Percentiles rank a stretch among this genome's conserved stretches.
Conservation (phyloP, 2,329 filamentous ascomycete genomes). For the Westerdykella sp. region DNA sequence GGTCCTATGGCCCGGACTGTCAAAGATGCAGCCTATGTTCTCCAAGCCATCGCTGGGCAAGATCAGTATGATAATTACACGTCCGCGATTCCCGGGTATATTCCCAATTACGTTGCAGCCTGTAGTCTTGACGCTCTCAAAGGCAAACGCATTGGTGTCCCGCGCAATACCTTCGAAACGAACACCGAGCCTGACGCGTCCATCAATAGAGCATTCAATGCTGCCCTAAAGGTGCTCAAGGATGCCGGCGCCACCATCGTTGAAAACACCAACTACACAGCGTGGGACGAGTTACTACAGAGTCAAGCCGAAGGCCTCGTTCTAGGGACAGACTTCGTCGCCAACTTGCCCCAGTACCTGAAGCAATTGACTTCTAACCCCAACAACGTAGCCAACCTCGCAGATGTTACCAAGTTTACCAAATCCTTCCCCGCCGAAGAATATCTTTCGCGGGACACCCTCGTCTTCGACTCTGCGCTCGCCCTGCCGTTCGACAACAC, state of each 20-base stretch:
- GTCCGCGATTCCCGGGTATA: constrained; percentile 50
- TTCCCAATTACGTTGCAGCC: constrained; percentile 57
- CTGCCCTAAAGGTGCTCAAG: constrained; percentile 48
- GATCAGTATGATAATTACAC: constrained; percentile 54
- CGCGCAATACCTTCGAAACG: constrained; percentile 51
- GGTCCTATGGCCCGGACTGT: constrained; percentile 55
- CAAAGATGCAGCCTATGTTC: constrained; percentile 52
- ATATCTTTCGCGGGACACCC: constrained; percentile 57
- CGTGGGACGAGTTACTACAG: constrained; percentile 41
- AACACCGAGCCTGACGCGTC: constrained; percentile 26
- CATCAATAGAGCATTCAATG: constrained; percentile 51
- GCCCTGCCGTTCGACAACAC: constrained; percentile 52
- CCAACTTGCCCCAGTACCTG: constrained; percentile 54
- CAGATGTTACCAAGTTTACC: constrained; percentile 52
- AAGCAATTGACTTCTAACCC: constrained; percentile 53
- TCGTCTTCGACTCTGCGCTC: constrained; percentile 50
- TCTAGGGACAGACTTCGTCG: constrained; percentile 54
- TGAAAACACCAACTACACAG: constrained; percentile 54
- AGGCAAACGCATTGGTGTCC: constrained; percentile 59
- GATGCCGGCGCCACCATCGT: constrained; percentile 56
- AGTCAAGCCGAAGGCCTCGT: constrained; percentile 42
- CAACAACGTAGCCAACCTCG: constrained; percentile 47
- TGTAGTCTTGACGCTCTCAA: constrained; percentile 49
- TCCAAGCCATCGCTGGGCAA: constrained; percentile 53
- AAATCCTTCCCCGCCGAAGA: constrained; percentile 48